Percentiles rank a stretch among this genome's conserved stretches.
phyloP scores from a whole-genome alignment of 257 asterid genomes.

The Rubia yunnanensis region DNA sequence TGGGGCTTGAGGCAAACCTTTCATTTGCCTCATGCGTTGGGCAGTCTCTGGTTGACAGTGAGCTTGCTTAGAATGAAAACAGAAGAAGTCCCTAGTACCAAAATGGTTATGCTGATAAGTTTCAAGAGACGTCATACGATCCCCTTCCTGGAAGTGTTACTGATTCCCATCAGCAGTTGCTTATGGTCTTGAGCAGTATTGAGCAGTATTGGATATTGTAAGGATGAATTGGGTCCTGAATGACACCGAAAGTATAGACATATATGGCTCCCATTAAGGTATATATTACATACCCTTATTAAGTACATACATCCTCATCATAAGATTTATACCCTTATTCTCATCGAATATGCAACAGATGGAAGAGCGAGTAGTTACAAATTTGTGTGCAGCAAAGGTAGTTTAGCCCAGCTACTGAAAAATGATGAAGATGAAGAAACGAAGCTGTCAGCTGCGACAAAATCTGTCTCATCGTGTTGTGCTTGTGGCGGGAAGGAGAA shows the following conservation, averaged over 20 bases:
- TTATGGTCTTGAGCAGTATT: constrained; percentile 95
- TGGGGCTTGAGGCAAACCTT: too few relatives aligned
- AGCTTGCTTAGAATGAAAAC: constrained; percentile 44
- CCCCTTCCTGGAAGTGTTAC: constrained; percentile 77
- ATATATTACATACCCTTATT: too few relatives aligned
- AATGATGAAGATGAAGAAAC: background rate
- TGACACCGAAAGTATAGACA: constrained; percentile 54
- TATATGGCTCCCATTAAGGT: constrained; percentile 81
- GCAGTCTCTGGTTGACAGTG: too few relatives aligned
- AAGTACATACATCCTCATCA: too few relatives aligned
- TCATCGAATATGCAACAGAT: too few relatives aligned
- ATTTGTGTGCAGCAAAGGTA: background rate
- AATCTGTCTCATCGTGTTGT: background rate
- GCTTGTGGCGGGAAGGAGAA: background rate
- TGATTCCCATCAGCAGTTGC: constrained; percentile 76
- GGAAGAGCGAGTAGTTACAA: background rate
- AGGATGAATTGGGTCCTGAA: constrained; percentile 83
- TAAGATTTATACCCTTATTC: too few relatives aligned
- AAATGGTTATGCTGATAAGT: constrained; percentile 57
- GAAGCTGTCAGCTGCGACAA: background rate
- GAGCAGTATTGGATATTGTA: constrained; percentile 93
- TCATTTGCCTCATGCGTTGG: too few relatives aligned
- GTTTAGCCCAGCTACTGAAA: background rate
- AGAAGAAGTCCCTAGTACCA: constrained; percentile 40
- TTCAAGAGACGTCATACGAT: constrained; percentile 39